Base-by-base conservation (phyloP, 768 basidiomycete species). In the Suillus weaverae region DNA sequence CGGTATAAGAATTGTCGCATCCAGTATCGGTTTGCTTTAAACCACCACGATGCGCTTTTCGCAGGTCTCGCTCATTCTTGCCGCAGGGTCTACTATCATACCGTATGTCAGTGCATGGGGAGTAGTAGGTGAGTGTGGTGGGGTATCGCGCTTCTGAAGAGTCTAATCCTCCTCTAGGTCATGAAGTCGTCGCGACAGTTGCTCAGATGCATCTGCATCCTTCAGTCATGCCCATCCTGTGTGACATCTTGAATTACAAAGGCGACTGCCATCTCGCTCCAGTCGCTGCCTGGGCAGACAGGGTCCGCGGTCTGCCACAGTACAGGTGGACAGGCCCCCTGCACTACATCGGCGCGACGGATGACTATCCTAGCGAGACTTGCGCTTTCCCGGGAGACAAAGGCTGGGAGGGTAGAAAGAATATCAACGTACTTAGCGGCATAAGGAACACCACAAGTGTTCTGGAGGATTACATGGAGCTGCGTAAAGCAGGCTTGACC, bases 101-200 rank as follows among this genome's bases (percentile, higher is more conserved):
- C 76, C 78, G 32, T 65, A 71, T 16, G 44, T 72, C 4, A 66
- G 68, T 32, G 81, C 78, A 38, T 83, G 81, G 81, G 81, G 82
- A 30, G 73, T 72, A 11, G 82, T 79, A 16, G 78, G 78, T 79
- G 74, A 56, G 48, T 62, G 26, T 5, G 33, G 64, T 33, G 22
- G 35, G 43, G 20, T 32, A 50, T 62, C 16, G 7, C 36, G 2
- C 22, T 43, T 59, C 26, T 26, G 46, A 33, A 13, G 36, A 44
- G 63, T 39, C 43, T n/a, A 67, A 54, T 35, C 51, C 30, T 61
- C 13, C 13, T 35, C 32, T 66, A 88, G 94, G 96, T 4, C 96
- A 98, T 70, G 92, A 97, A 80, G 89, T 97, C 38, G 86, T 94
- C 6, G 96, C 95, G 1, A 97, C 95, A 5, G 91, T 99, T 63